phyloP scores from a whole-genome alignment of 2,329 filamentous ascomycete species.

The Botrytis deweyae region DNA sequence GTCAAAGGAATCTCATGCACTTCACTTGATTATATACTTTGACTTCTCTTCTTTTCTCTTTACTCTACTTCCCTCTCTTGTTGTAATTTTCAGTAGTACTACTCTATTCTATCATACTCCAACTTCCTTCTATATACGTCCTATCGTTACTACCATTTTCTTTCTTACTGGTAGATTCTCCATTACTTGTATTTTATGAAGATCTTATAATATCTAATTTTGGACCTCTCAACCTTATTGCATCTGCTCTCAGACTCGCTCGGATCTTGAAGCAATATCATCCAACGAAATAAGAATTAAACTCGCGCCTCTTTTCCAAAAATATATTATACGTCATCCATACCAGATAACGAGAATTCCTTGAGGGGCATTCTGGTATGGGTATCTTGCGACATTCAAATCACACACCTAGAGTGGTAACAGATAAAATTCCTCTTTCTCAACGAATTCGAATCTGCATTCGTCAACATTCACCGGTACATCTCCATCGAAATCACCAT shows the following conservation, averaged over 20 bases:
- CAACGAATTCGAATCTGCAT: conserved; percentile 20
- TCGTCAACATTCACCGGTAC: conserved; percentile 9
- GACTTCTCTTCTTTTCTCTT: background rate
- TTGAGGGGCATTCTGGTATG: background rate
- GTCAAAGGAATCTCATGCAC: background rate
- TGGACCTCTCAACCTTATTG: background rate
- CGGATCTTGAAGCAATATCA: background rate
- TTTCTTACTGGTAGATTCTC: background rate
- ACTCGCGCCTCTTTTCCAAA: background rate
- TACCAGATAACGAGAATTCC: background rate
- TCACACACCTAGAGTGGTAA: background rate
- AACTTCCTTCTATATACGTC: background rate
- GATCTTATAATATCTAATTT: background rate
- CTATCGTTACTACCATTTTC: background rate
- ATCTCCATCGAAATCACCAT: conserved; percentile 10
- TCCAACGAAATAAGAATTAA: background rate
- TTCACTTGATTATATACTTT: background rate
- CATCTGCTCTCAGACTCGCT: conserved; percentile 3
- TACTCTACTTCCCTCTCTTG: background rate
- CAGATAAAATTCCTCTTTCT: conserved; percentile 9
- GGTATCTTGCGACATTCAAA: conserved; percentile 17
- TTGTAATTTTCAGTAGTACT: background rate
- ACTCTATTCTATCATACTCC: background rate
- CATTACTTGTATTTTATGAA: background rate
- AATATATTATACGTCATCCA: conserved; percentile 9